Evolutionary conservation across 202 grass and related monocot genomes (phyloP).

Genomic region (Hordeum pubiflorum): DNA sequence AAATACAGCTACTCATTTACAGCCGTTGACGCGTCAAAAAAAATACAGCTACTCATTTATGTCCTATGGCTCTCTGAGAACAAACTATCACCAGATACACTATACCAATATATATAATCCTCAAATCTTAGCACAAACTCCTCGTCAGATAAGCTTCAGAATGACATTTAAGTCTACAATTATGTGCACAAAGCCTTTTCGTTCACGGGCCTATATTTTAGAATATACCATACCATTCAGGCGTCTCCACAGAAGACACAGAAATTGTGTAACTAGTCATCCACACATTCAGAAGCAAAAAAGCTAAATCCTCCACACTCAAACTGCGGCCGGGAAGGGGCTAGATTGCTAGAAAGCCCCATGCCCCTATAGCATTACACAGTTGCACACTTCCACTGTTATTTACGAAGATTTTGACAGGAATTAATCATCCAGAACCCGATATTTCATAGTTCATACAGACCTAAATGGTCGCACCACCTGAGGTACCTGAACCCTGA

Average conservation of each 20-base stretch:
- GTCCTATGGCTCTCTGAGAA: neutral
- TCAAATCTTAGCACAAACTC: neutral
- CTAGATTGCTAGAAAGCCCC: neutral
- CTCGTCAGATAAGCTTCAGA: neutral
- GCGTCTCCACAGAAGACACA: neutral
- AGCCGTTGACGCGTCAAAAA: too few relatives aligned
- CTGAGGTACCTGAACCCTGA: neutral
- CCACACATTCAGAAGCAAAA: neutral
- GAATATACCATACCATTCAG: neutral
- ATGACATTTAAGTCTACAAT: neutral
- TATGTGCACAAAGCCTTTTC: neutral
- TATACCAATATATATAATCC: neutral
- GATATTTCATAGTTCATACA: neutral
- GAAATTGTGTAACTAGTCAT: neutral
- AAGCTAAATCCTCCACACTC: neutral
- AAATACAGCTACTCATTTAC: too few relatives aligned
- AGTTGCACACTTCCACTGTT: too few relatives aligned
- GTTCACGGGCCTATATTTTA: neutral
- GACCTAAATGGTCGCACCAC: neutral
- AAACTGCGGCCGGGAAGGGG: neutral
- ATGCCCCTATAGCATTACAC: too few relatives aligned
- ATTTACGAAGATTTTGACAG: neutral
- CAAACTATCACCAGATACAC: neutral
- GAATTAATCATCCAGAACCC: neutral
- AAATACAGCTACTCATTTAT: too few relatives aligned